Evolutionary conservation across 805 yeast genomes (phyloP).

Genomic region (Myxozyma mucilagina): DNA sequence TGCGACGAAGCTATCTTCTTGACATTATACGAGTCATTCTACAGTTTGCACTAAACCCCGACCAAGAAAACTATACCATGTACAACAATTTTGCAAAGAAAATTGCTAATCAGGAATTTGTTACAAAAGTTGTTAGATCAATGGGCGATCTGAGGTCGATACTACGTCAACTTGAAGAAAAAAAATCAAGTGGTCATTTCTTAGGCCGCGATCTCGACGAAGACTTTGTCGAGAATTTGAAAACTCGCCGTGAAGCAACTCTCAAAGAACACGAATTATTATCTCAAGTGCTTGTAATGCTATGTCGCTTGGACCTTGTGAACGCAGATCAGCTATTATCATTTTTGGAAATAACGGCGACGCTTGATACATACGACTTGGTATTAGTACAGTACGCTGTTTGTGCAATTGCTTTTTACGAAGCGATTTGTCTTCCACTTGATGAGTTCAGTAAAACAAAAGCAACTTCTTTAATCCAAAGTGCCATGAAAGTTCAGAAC

Average conservation of each 20-base stretch:
- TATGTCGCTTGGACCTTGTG: conserved; percentile 43
- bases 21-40: conserved; percentile 43
- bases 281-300: conserved; percentile 61
- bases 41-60: neutral
- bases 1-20: conserved; percentile 70
- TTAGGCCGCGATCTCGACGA: conserved; percentile 51
- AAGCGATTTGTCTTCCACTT: conserved; percentile 10
- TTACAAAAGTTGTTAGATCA: conserved; percentile 52
- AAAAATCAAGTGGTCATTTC: conserved; percentile 51
- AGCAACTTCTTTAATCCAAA: neutral
- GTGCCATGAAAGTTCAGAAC: conserved; percentile 20
- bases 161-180: conserved; percentile 52
- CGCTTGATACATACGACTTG: conserved; percentile 60
- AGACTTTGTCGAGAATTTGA: conserved; percentile 50
- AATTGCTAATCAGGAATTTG: conserved; percentile 35
- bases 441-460: neutral
- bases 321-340: conserved; percentile 41
- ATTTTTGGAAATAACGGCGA: conserved; percentile 49
- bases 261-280: conserved; percentile 68
- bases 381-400: conserved; percentile 68
- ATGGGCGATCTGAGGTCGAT: conserved; percentile 60
- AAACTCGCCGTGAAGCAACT: conserved; percentile 62
- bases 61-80: conserved; percentile 12
- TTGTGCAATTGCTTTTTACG: conserved; percentile 17
- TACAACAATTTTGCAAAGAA: conserved; percentile 16